These are phyloP conservation scores for Botrytis fragariae DNA, from an alignment of 2,329 filamentous ascomycete genomes.

Conservation along the genomic window DNA sequence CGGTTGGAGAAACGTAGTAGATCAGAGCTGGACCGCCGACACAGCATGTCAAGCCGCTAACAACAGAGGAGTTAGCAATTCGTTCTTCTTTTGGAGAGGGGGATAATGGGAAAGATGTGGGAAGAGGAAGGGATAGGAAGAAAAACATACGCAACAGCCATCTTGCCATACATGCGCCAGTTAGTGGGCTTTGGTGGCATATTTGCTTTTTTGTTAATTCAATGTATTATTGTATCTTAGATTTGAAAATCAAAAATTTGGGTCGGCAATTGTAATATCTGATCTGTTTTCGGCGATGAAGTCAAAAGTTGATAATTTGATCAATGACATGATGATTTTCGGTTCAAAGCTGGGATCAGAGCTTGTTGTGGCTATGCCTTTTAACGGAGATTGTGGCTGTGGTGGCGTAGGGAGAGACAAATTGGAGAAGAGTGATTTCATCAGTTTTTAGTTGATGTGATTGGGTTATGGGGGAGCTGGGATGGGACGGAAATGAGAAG, in stretches of 20 bases:
- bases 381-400: background rate
- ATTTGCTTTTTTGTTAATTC: conserved; percentile 11
- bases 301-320: background rate
- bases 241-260: background rate
- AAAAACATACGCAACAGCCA: conserved; percentile 62
- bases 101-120: background rate
- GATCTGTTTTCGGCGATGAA: background rate
- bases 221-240: background rate
- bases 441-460: background rate
- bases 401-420: conserved; percentile 17
- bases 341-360: background rate
- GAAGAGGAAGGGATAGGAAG: conserved; percentile 16
- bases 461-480: background rate
- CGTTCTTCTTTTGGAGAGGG: background rate
- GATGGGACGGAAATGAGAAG: background rate
- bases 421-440: conserved; percentile 7
- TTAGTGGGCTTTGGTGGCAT: conserved; percentile 52
- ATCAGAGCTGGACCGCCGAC: conserved; percentile 85
- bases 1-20: conserved; percentile 74
- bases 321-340: conserved; percentile 20
- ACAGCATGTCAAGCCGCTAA: conserved; percentile 67
- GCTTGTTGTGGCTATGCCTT: background rate
- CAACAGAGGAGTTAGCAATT: conserved; percentile 21
- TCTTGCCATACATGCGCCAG: conserved; percentile 64
- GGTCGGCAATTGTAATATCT: conserved; percentile 10